Evolutionary conservation across 805 yeast species (phyloP), one percentile per base, ranked within the genome.

Genomic region (Teunomyces panamensis): DNA sequence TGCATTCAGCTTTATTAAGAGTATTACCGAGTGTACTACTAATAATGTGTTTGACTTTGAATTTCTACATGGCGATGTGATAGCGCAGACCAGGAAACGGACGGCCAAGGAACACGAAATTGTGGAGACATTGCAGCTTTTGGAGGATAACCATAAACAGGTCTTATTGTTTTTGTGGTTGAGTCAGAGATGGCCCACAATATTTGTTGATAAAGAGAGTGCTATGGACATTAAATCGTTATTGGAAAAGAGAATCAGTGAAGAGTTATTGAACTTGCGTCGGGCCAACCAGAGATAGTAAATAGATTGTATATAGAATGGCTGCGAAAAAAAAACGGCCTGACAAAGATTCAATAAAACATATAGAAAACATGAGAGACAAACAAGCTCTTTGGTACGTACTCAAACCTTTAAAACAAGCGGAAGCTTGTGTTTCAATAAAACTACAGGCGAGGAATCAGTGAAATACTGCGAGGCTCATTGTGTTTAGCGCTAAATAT

Each of bases 111-210:
- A 55, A 3, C 60, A 53, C 11, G 49, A 54, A 13, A 58, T 64
- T 2, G 55, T 64, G 14, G 55, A 53, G 17, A 49, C 53, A 4
- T 55, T 68, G 35, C 59, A 59, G 20, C 42, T 62, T 29, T 66
- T 84, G 16, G 97, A 90, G 60, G 75, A 77, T 4, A 68, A 85
- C 49, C 96, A 90, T 67, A 81, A 81, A 53, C 68, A 80, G 39
- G 74, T 88, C 13, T 76, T 83, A 55, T 67, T 87, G 5, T 92
- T 81, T 59, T 70, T 89, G 60, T 92, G 99, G 99, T 72, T 92
- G 51, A 77, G 87, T 46, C 91, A 88, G 62, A 73, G 97, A 58
- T 92, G 85, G 72, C 96, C 97, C 0, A 81, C 85, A 28, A 75
- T 81, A 44, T 88, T 90, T 56, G 79, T 86, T 13, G 96, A 89